phyloP scores from a whole-genome alignment of 352 stramenopile species.

The Pythium plurisporium region DNA sequence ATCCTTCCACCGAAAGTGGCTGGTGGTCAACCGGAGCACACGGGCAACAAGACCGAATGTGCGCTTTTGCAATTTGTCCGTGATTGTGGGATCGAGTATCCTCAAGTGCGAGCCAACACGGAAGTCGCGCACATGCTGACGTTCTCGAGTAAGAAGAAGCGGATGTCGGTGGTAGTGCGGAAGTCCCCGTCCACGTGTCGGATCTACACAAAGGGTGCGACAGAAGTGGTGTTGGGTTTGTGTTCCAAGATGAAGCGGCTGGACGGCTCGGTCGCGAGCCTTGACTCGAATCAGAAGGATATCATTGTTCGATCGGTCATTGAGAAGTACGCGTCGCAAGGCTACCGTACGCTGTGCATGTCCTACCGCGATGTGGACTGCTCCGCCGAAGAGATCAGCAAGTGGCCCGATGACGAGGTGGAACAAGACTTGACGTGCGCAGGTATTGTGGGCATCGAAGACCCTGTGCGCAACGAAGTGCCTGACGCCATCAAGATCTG shows the following conservation, averaged over 20 bases:
- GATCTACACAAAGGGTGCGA: conserved; percentile 71
- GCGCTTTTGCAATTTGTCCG: conserved; percentile 71
- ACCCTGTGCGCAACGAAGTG: conserved; percentile 94
- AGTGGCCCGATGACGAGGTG: conserved; percentile 71
- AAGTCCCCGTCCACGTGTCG: conserved; percentile 30
- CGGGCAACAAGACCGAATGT: conserved; percentile 82
- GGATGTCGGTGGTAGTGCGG: conserved; percentile 63
- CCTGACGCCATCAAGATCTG: conserved; percentile 92
- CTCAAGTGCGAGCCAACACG: conserved; percentile 49
- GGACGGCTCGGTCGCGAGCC: conserved; percentile 48
- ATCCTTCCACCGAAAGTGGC: conserved; percentile 32
- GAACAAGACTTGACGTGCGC: conserved; percentile 71
- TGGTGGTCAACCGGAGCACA: conserved; percentile 62
- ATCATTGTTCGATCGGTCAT: conserved; percentile 90
- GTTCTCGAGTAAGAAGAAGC: conserved; percentile 83
- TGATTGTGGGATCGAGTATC: conserved; percentile 51
- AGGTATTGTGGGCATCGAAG: conserved; percentile 97
- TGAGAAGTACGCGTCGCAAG: too few relatives aligned
- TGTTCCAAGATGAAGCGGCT: conserved; percentile 35
- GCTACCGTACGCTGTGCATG: conserved; percentile 86
- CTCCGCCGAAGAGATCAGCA: conserved; percentile 42
- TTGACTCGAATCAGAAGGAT: conserved; percentile 31
- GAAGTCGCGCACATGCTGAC: conserved; percentile 53
- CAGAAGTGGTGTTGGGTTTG: conserved; percentile 69
- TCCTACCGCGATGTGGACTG: conserved; percentile 56